These are phyloP conservation scores for Neofusicoccum ribis DNA, from an alignment of 2,329 filamentous ascomycete genomes.

Conservation along the genomic window DNA sequence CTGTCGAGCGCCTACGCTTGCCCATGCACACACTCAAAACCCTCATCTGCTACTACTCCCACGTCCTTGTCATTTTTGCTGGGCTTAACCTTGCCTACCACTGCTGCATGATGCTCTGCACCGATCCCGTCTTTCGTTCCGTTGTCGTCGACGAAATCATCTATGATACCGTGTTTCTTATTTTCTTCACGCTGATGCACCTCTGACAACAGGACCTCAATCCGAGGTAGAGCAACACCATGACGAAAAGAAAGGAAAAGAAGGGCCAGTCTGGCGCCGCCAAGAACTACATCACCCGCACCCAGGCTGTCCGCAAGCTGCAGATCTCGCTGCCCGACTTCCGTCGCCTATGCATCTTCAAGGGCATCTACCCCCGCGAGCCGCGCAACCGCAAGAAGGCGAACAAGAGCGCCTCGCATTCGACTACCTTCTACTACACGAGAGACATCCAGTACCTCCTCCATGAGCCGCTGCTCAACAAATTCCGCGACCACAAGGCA, in stretches of 20 bases:
- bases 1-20: background rate
- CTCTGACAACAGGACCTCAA: no score
- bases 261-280: conserved; percentile 80
- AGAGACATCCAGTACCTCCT: conserved; percentile 98
- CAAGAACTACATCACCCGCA: conserved; percentile 98
- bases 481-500: conserved; percentile 95
- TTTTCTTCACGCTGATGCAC: background rate
- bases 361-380: conserved; percentile 97
- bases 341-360: conserved; percentile 98
- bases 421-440: conserved; percentile 87
- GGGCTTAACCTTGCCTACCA: background rate
- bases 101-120: background rate
- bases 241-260: conserved; percentile 44
- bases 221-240: conserved; percentile 23
- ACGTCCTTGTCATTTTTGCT: background rate
- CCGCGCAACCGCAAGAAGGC: conserved; percentile 97
- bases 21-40: background rate
- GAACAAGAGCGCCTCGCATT: conserved; percentile 82
- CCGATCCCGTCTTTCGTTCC: background rate
- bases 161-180: background rate
- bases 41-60: background rate
- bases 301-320: conserved; percentile 94
- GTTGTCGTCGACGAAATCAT: background rate
- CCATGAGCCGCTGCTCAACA: conserved; percentile 89
- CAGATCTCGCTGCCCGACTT: conserved; percentile 98